phyloP scores from a whole-genome alignment of 805 yeast species.

The Dipodascus geniculatus region DNA sequence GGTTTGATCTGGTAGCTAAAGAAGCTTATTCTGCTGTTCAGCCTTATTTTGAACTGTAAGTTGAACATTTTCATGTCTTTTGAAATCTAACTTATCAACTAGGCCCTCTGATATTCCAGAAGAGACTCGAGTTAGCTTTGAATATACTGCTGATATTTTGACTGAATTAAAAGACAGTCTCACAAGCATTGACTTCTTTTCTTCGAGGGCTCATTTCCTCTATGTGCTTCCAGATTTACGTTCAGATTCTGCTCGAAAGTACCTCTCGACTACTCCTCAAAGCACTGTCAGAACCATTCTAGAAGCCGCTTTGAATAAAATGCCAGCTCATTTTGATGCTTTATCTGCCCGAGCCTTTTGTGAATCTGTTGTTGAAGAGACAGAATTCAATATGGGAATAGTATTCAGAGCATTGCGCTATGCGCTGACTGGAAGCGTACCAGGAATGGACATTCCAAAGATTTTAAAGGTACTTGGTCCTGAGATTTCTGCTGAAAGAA shows the following conservation, averaged over 20 bases:
- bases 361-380: background rate
- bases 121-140: constrained; percentile 15
- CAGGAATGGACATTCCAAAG: constrained; percentile 59
- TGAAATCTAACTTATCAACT: background rate
- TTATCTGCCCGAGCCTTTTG: background rate
- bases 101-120: constrained; percentile 7
- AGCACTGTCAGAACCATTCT: background rate
- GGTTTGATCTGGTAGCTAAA: constrained; percentile 17
- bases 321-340: background rate
- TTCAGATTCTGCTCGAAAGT: background rate
- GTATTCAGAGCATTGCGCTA: constrained; percentile 50
- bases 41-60: constrained; percentile 1
- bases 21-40: constrained; percentile 23
- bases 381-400: constrained; percentile 3
- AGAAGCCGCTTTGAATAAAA: background rate
- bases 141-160: constrained; percentile 32
- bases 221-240: background rate
- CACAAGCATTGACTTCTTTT: constrained; percentile 42
- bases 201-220: constrained; percentile 25
- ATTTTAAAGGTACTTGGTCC: constrained; percentile 41
- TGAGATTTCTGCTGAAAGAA: constrained; percentile 18
- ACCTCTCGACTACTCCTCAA: background rate
- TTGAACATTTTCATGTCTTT: background rate
- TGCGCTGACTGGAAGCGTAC: constrained; percentile 55
- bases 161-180: constrained; percentile 37